These are phyloP conservation scores for Zygoascus ofunaensis DNA, from an alignment of 805 yeast species.

Conservation along the genomic window DNA sequence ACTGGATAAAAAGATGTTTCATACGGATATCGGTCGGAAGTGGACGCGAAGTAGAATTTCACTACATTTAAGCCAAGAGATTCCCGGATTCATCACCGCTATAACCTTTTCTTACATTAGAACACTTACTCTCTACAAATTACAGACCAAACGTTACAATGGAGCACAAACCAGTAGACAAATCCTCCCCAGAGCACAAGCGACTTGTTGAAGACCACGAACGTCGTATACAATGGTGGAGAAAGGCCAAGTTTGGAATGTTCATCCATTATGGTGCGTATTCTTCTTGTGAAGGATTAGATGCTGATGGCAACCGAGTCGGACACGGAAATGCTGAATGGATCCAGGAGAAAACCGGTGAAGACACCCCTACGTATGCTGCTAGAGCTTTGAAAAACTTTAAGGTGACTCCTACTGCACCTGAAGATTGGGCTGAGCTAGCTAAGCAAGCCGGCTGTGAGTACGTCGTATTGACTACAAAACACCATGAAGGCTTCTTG, in stretches of 20 bases:
- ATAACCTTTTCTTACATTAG: no score
- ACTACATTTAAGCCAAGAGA: no score
- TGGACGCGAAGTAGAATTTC: no score
- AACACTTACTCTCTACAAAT: no score
- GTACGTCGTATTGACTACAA: slow-evolving; percentile 14
- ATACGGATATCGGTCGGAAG: no score
- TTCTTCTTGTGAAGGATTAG: slow-evolving; percentile 12
- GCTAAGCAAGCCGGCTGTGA: slow-evolving; percentile 14
- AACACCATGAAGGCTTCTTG: slow-evolving; percentile 17
- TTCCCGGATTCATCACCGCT: no score
- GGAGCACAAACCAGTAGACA: no score
- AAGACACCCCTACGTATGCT: slow-evolving; percentile 9
- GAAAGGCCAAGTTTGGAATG: slow-evolving; percentile 15
- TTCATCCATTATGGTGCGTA: slow-evolving; percentile 16
- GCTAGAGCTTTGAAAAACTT: slow-evolving; percentile 7
- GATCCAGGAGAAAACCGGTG: slow-evolving; percentile 12
- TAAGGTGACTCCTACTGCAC: slow-evolving; percentile 1
- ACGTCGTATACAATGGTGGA: slow-evolving; percentile 14
- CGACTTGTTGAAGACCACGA: no score
- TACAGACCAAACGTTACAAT: no score
- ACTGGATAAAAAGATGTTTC: no score
- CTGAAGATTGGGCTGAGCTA: slow-evolving; percentile 12
- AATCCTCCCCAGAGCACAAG: no score
- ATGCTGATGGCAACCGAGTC: slow-evolving; percentile 9
- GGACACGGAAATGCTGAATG: slow-evolving; percentile 12